These are phyloP conservation scores for Penicillium malachiteum DNA, from an alignment of 495 filamentous ascomycete genomes.

Conservation along the genomic window DNA sequence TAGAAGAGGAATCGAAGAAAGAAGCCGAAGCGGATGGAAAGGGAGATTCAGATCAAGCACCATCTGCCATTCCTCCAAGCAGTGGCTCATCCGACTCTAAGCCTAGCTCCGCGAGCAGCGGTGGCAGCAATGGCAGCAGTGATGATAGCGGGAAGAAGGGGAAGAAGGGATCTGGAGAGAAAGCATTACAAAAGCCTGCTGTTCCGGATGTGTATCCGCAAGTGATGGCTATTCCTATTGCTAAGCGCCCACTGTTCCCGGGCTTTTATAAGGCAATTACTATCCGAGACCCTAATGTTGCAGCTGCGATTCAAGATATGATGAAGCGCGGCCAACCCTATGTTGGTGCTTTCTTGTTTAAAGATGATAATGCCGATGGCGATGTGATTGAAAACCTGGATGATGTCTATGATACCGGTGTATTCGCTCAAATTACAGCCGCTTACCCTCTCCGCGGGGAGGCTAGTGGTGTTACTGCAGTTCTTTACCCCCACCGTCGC, in stretches of 20 bases:
- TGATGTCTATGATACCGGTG: slow-evolving; percentile 92
- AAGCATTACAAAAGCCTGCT: slow-evolving; percentile 77
- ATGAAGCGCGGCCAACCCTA: slow-evolving; percentile 98
- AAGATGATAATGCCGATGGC: slow-evolving; percentile 88
- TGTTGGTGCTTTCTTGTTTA: slow-evolving; percentile 93
- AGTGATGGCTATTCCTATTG: slow-evolving; percentile 98
- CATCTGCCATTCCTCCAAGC: slow-evolving; percentile 49
- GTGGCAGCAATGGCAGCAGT: slow-evolving; percentile 43
- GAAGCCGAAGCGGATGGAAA: slow-evolving; percentile 38
- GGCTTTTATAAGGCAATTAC: slow-evolving; percentile 99
- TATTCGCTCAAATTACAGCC: slow-evolving; percentile 96
- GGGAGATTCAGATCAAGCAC: slow-evolving; percentile 40
- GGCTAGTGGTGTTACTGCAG: slow-evolving; percentile 74
- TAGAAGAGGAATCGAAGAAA: slow-evolving; percentile 45
- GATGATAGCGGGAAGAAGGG: slow-evolving; percentile 57
- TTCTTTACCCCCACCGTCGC: slow-evolving; percentile 92
- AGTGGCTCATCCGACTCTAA: slow-evolving; percentile 44
- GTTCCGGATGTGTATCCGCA: slow-evolving; percentile 97
- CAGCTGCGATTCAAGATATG: slow-evolving; percentile 89
- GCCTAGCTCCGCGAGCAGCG: slow-evolving; percentile 46
- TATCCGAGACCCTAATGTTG: slow-evolving; percentile 85
- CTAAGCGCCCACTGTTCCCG: slow-evolving; percentile 90
- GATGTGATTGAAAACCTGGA: slow-evolving; percentile 84
- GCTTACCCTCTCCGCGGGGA: slow-evolving; percentile 86
- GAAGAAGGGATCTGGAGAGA: slow-evolving; percentile 64